Evolutionary conservation across 192 early-diverging fungal genomes (phyloP).

Genomic region (Rhizophlyctis rosea): DNA sequence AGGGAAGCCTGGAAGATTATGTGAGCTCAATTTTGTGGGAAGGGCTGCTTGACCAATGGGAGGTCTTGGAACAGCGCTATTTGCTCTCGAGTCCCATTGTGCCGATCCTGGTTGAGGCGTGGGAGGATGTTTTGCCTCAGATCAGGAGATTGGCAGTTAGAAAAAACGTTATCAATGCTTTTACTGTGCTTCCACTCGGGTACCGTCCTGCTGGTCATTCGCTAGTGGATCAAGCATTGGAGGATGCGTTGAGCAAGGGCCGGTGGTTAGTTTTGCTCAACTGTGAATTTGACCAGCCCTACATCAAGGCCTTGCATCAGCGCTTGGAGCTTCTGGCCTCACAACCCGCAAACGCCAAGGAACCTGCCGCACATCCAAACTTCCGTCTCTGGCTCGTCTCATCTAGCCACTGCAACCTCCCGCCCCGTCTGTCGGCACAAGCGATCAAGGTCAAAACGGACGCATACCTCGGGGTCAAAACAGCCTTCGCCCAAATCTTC

Average conservation of each 20-base stretch:
- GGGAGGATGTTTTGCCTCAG: constrained; percentile 2
- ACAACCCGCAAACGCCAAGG: not conserved
- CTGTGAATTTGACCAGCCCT: not conserved
- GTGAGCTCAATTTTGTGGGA: constrained; percentile 11
- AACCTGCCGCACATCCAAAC: constrained; percentile 1
- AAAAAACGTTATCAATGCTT: not conserved
- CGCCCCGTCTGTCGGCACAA: not conserved
- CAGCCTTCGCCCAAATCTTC: not conserved
- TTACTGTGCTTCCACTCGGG: constrained; percentile 1
- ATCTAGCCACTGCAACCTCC: too few relatives aligned
- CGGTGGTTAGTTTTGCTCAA: constrained; percentile 16
- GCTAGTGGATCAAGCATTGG: not conserved
- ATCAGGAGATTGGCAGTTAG: constrained; percentile 8
- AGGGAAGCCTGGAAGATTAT: constrained; percentile 23
- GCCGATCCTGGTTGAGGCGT: constrained; percentile 1
- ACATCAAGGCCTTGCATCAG: not conserved
- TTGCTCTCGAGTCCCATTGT: not conserved
- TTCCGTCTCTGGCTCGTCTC: constrained; percentile 23
- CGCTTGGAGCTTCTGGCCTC: not conserved
- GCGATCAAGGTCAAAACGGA: not conserved
- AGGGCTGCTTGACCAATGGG: not conserved
- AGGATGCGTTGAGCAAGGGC: constrained; percentile 19
- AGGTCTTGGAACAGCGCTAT: not conserved
- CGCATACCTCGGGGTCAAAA: not conserved
- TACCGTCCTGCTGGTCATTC: not conserved